These are phyloP conservation scores for Pseudozyma tsukubaensis DNA, from an alignment of 1,284 basidiomycete genomes.

Conservation along the genomic window DNA sequence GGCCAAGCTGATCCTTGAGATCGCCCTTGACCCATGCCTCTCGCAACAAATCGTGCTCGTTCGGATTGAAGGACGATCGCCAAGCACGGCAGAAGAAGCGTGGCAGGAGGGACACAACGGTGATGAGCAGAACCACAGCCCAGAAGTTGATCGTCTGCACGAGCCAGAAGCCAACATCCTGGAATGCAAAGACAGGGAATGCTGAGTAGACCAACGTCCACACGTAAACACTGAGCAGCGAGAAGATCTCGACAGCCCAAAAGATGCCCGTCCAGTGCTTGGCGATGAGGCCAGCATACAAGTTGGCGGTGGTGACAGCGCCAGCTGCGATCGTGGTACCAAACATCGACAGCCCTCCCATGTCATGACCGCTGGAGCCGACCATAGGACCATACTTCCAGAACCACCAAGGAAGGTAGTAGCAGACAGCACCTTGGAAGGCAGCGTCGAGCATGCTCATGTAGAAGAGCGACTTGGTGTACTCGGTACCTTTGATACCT, in stretches of 20 bases:
- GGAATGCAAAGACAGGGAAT: slow-evolving; percentile 48
- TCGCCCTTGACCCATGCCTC: slow-evolving; percentile 61
- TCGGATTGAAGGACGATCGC: slow-evolving; percentile 53
- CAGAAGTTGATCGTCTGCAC: slow-evolving; percentile 61
- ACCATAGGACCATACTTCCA: slow-evolving; percentile 73
- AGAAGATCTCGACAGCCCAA: slow-evolving; percentile 58
- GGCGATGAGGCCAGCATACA: slow-evolving; percentile 56
- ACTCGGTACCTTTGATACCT: slow-evolving; percentile 90
- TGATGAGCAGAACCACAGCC: slow-evolving; percentile 54
- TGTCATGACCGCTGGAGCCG: slow-evolving; percentile 68
- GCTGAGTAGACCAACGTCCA: slow-evolving; percentile 62
- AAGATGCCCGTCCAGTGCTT: slow-evolving; percentile 58
- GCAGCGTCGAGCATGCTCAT: slow-evolving; percentile 92
- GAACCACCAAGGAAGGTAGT: slow-evolving; percentile 86
- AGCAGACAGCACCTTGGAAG: slow-evolving; percentile 90
- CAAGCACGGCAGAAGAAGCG: slow-evolving; percentile 58
- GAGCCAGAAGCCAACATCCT: slow-evolving; percentile 53
- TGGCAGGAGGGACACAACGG: slow-evolving; percentile 56
- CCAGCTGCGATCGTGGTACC: slow-evolving; percentile 91
- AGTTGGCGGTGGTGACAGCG: slow-evolving; percentile 86
- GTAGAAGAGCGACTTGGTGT: slow-evolving; percentile 92
- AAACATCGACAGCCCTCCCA: slow-evolving; percentile 78
- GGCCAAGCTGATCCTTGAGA: slow-evolving; percentile 58
- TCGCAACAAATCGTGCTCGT: slow-evolving; percentile 60
- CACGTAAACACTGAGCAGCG: slow-evolving; percentile 56